A percentile compares a stretch with the other conserved stretches of the same genome.
Evolutionary conservation across 352 stramenopile genomes (phyloP).

Genomic region (Aphanomyces cochlioides): DNA sequence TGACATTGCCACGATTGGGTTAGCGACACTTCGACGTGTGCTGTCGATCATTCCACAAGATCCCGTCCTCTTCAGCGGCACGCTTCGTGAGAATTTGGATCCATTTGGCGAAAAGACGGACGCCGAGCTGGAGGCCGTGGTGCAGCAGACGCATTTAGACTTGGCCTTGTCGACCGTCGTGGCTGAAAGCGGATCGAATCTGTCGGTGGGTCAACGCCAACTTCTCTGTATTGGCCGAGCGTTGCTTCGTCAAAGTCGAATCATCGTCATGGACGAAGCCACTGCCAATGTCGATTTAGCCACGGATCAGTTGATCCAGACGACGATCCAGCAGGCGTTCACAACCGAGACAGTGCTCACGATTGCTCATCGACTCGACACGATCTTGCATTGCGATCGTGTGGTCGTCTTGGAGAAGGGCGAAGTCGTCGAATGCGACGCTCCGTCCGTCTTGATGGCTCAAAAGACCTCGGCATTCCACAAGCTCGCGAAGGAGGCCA

Average conservation of each 20-base stretch:
- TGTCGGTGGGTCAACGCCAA: conserved; percentile 85
- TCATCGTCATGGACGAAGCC: conserved; percentile 90
- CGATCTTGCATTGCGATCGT: conserved; percentile 80
- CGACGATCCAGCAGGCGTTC: conserved; percentile 67
- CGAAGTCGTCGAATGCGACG: conserved; percentile 66
- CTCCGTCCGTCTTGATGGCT: conserved; percentile 34
- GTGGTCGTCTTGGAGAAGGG: conserved; percentile 80
- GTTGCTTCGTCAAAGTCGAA: conserved; percentile 66
- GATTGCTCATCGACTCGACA: conserved; percentile 82
- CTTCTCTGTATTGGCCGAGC: conserved; percentile 82
- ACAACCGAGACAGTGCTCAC: conserved; percentile 60
- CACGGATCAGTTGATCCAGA: conserved; percentile 65
- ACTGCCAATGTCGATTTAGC: conserved; percentile 55
- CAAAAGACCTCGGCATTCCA: conserved; percentile 46
- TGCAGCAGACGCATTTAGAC: no score
- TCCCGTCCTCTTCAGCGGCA: conserved; percentile 83
- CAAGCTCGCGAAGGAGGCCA: conserved; percentile 52
- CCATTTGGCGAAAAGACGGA: conserved; percentile 63
- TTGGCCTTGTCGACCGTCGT: conserved; percentile 33
- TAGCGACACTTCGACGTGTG: conserved; percentile 53
- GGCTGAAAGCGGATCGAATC: conserved; percentile 82
- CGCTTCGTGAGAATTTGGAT: conserved; percentile 74
- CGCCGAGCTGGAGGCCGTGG: conserved; percentile 47
- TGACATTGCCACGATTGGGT: conserved; percentile 50
- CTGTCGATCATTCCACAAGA: conserved; percentile 82